Percentiles rank a stretch among this genome's conserved stretches.
Evolutionary conservation across 768 basidiomycete species (phyloP).

Genomic region (Coprinopsis strossmayeri): DNA sequence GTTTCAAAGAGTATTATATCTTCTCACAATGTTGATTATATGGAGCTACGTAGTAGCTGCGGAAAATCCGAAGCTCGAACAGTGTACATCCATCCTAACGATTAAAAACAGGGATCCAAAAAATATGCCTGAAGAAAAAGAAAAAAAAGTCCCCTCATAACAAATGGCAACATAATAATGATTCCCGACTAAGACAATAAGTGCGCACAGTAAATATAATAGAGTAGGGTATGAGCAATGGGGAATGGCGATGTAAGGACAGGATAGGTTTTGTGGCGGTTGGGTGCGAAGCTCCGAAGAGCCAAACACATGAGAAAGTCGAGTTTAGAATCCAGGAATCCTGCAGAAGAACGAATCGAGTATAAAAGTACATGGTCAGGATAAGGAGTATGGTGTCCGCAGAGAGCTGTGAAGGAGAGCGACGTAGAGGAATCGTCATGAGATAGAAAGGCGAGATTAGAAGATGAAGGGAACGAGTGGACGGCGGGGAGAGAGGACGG

Average conservation of each 20-base stretch:
- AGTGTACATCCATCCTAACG: neutral
- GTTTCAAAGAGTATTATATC: neutral
- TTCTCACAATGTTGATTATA: neutral
- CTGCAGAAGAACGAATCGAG: neutral
- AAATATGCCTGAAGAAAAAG: neutral
- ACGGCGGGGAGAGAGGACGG: neutral
- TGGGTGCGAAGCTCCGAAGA: neutral
- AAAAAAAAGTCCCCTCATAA: neutral
- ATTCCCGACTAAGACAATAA: constrained; percentile 2
- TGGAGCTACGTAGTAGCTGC: no score
- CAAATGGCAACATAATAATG: neutral
- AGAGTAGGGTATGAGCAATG: constrained; percentile 1
- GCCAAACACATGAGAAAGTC: neutral
- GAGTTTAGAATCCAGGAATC: no score
- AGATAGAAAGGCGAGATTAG: neutral
- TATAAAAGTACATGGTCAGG: neutral
- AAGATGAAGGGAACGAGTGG: neutral
- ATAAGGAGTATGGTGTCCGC: neutral
- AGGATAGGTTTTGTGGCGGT: neutral
- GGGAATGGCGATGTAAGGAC: neutral
- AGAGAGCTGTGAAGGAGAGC: neutral
- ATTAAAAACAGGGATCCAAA: neutral
- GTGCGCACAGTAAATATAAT: constrained; percentile 3
- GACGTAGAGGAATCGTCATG: neutral
- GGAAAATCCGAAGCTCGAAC: no score